These are phyloP conservation scores for Tetrapisispora arboricola DNA, from an alignment of 805 yeast species.

Conservation along the genomic window DNA sequence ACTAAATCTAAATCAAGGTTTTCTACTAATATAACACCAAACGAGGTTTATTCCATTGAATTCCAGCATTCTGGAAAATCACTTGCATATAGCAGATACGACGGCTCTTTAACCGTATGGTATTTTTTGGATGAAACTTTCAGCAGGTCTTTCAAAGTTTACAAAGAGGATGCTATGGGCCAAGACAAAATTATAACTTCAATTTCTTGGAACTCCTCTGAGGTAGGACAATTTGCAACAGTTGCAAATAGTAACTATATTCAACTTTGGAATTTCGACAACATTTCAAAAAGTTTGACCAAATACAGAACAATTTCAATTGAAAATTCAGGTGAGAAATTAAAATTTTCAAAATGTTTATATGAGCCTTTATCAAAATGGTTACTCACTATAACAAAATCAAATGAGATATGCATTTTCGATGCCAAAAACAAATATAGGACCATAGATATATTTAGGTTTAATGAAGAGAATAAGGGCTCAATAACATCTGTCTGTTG, in stretches of 20 bases:
- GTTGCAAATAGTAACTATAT: constrained; percentile 16
- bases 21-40: constrained; percentile 8
- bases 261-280: constrained; percentile 17
- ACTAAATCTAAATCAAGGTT: constrained; percentile 19
- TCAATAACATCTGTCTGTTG: constrained; percentile 25
- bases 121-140: constrained; percentile 6
- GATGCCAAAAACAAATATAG: constrained; percentile 27
- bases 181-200: constrained; percentile 13
- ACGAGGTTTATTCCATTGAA: constrained; percentile 18
- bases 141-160: constrained; percentile 8
- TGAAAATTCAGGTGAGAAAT: constrained; percentile 3
- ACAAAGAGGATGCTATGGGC: constrained; percentile 12
- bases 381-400: constrained; percentile 36
- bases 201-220: constrained; percentile 21
- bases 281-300: constrained; percentile 6
- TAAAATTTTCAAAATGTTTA: constrained; percentile 15
- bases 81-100: constrained; percentile 24
- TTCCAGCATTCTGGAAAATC: constrained; percentile 20
- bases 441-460: constrained; percentile 9
- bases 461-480: constrained; percentile 11
- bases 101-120: constrained; percentile 26
- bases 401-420: constrained; percentile 30
- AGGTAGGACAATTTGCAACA: constrained; percentile 17
- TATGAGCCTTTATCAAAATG: constrained; percentile 40
- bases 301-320: constrained; percentile 11